Conservation (phyloP, 2,329 filamentous ascomycete species). For the Zopfia rhizophila region DNA sequence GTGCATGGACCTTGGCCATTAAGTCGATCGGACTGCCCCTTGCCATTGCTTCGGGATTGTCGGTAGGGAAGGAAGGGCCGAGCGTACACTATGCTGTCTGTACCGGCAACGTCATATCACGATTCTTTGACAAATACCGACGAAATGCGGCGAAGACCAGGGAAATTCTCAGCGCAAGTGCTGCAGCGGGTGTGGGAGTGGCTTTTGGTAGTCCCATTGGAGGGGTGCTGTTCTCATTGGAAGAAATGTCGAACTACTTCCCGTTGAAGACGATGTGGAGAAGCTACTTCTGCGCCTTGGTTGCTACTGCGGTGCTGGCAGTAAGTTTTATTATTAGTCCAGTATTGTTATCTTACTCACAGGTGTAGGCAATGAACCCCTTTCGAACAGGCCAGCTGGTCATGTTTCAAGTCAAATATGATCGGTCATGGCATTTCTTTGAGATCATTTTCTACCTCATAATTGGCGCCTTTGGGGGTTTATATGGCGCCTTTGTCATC, state of each 20-base stretch:
- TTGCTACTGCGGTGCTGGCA: slow-evolving; percentile 90
- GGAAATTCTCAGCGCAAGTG: slow-evolving; percentile 93
- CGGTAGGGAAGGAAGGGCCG: slow-evolving; percentile 95
- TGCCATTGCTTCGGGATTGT: slow-evolving; percentile 92
- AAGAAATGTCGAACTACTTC: slow-evolving; percentile 98
- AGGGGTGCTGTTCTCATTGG: slow-evolving; percentile 93
- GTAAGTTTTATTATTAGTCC: slow-evolving; percentile 50
- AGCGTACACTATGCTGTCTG: slow-evolving; percentile 99
- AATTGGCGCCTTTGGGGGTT: slow-evolving; percentile 89
- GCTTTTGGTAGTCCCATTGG: slow-evolving; percentile 98
- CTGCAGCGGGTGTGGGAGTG: slow-evolving; percentile 93
- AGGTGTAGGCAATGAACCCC: slow-evolving; percentile 83
- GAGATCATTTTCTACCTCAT: slow-evolving; percentile 92
- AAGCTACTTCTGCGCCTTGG: slow-evolving; percentile 96
- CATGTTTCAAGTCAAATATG: slow-evolving; percentile 98
- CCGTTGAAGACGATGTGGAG: slow-evolving; percentile 98
- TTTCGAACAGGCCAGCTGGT: slow-evolving; percentile 97
- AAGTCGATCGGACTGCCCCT: slow-evolving; percentile 92
- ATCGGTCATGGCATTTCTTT: slow-evolving; percentile 97
- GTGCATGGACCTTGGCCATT: slow-evolving; percentile 89
- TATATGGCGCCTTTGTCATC: slow-evolving; percentile 97
- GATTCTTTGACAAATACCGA: slow-evolving; percentile 91
- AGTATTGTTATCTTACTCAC: slow-evolving; percentile 3
- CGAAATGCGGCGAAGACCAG: slow-evolving; percentile 92
- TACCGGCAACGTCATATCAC: slow-evolving; percentile 94